phyloP scores from a whole-genome alignment of 176 grass and related monocot species.

The Cenchrus americanus region DNA sequence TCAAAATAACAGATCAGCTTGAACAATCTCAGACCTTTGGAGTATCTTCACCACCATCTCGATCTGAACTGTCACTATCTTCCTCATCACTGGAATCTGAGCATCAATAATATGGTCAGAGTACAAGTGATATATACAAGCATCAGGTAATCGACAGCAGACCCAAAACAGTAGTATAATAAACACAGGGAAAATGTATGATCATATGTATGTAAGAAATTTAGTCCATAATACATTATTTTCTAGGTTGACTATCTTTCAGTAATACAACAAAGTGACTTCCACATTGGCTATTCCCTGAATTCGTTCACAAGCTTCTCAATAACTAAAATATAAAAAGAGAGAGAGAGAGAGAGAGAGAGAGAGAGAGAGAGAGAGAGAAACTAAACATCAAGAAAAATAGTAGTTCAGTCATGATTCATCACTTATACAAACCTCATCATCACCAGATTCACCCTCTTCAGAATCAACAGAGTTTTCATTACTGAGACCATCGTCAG shows the following conservation, averaged over 20 bases:
- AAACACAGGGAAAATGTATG: neutral
- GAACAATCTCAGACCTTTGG: constrained; percentile 46
- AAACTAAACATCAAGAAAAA: constrained; percentile 21
- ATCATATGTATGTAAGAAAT: constrained; percentile 10
- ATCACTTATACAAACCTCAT: constrained; percentile 40
- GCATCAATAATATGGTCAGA: neutral
- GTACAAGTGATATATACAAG: neutral
- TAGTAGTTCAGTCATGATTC: neutral
- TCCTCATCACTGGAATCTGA: constrained; percentile 47
- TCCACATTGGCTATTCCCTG: neutral
- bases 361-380: too few relatives aligned
- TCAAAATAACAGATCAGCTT: neutral
- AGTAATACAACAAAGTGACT: neutral
- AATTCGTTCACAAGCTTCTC: neutral
- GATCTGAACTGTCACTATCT: constrained; percentile 42
- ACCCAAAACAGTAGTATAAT: constrained; percentile 7
- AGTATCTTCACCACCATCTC: constrained; percentile 56
- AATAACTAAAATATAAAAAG: constrained; percentile 1
- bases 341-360: too few relatives aligned
- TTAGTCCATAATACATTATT: neutral
- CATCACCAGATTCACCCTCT: constrained; percentile 44
- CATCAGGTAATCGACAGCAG: neutral
- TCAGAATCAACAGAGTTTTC: constrained; percentile 43
- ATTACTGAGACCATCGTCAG: constrained; percentile 21
- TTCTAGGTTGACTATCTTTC: neutral